These are phyloP conservation scores for Myxozyma neotropica DNA, from an alignment of 805 yeast species.

Conservation along the genomic window DNA sequence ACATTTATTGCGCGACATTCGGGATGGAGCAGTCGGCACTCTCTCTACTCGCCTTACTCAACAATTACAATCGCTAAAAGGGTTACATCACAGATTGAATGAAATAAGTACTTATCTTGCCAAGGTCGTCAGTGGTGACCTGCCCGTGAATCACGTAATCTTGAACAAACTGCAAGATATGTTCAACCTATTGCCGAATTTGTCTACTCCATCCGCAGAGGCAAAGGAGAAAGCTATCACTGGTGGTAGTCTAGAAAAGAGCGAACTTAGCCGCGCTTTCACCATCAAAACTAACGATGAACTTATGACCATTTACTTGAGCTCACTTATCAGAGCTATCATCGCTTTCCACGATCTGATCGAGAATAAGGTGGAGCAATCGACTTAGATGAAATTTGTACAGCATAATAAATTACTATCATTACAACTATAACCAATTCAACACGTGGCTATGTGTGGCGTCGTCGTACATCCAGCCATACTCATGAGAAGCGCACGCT, in stretches of 20 bases:
- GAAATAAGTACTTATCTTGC: slow-evolving; percentile 79
- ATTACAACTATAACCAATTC: too few relatives aligned
- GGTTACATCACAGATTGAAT: slow-evolving; percentile 74
- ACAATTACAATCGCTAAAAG: slow-evolving; percentile 84
- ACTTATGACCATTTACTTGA: slow-evolving; percentile 87
- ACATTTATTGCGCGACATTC: slow-evolving; percentile 87
- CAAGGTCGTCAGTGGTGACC: slow-evolving; percentile 65
- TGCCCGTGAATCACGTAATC: slow-evolving; percentile 88
- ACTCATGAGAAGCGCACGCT: too few relatives aligned
- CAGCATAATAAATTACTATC: neutral
- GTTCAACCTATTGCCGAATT: slow-evolving; percentile 87
- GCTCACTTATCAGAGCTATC: slow-evolving; percentile 88
- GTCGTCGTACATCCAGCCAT: too few relatives aligned
- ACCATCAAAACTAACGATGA: slow-evolving; percentile 95
- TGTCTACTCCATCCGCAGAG: slow-evolving; percentile 45
- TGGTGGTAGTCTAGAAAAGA: slow-evolving; percentile 43
- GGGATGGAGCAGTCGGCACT: slow-evolving; percentile 96
- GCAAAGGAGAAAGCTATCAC: slow-evolving; percentile 16
- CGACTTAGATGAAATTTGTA: neutral
- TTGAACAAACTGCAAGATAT: slow-evolving; percentile 93
- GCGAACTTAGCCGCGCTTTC: slow-evolving; percentile 73
- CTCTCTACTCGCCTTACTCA: slow-evolving; percentile 84
- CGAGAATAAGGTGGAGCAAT: slow-evolving; percentile 82
- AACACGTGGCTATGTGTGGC: too few relatives aligned
- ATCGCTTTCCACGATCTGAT: slow-evolving; percentile 95